Percentiles rank a stretch among this genome's conserved stretches.
Conservation (phyloP, 192 early-diverging fungal genomes). For the Allomyces javanicus region DNA sequence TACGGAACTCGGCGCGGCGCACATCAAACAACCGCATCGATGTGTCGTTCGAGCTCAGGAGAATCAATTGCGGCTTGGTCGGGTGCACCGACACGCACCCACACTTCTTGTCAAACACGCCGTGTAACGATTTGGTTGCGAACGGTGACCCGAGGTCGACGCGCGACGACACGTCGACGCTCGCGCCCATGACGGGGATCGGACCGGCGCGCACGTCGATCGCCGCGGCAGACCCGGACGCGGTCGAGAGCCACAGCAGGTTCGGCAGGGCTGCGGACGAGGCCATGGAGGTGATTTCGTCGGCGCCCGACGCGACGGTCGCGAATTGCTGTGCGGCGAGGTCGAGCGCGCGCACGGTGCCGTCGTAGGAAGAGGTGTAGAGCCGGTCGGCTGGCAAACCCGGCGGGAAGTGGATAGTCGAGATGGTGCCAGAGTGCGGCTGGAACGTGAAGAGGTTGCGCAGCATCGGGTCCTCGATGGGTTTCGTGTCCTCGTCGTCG, state of each 20-base stretch:
- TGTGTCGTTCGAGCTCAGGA: background rate
- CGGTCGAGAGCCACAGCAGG: background rate
- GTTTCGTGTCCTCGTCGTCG: background rate
- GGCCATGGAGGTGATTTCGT: too few relatives aligned
- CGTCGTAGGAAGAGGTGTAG: background rate
- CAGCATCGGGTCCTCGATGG: background rate
- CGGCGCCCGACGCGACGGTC: too few relatives aligned
- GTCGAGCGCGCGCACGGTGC: background rate
- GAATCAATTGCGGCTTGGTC: background rate
- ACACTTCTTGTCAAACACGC: background rate
- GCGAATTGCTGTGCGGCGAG: background rate
- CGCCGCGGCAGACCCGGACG: background rate
- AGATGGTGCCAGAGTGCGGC: background rate
- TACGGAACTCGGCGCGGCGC: background rate
- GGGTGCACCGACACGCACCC: background rate
- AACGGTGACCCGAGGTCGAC: background rate
- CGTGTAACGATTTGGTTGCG: background rate
- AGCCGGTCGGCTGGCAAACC: background rate
- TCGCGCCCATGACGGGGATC: background rate
- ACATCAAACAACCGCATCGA: background rate
- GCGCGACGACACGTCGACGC: background rate
- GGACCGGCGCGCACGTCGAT: background rate
- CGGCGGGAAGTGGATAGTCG: background rate
- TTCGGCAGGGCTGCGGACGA: background rate
- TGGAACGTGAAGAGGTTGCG: background rate